Base-by-base conservation (phyloP, 78 protist genomes). In the Capsaspora owczarzaki region DNA sequence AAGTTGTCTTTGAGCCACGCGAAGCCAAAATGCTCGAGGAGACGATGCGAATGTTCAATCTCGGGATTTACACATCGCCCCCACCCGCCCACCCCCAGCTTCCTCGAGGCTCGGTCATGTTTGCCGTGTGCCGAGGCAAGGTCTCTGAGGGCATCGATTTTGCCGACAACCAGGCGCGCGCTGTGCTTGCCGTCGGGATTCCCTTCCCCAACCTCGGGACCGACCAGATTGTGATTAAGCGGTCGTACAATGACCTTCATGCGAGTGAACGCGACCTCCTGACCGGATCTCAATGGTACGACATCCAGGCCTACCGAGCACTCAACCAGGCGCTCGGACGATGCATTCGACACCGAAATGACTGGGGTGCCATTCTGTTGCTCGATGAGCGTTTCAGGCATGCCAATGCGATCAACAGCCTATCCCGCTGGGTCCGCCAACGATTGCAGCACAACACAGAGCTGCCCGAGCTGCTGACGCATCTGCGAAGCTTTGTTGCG, bases 251-350 rank as follows among this genome's bases (percentile, higher is more conserved):
- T 79, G 42, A 61, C 53, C 2, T 35, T 1, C 0, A 1, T 25
- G 25, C 41, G 53, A 47, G 46, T 35, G 27, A 41, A 0, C 53
- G 61, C 37, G 82, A 41, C 20, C 66, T 74, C 2, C 68, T 74
- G 22, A 1, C 47, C 35, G 68, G 79, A 19, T 2, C 31, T 2
- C 1, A 33, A 31, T 74, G 79, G 41, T 47, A 42, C 87, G 80
- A 46, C 80, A 89, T 56, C 2, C 80, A 79, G 78, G 87, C 92
- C 33, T 82, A 80, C 49, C 85, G 92, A 1, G 88, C 89, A 0
- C 40, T 85, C 35, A 89, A 89, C 78, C 92, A 89, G 84, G 86
- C 89, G 14, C 46, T 82, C 42, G 92, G 92, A 10, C 78, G 91
- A 10, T 68, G 82, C 74, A 69, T 88, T 29, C 84, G 91, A n/a